Conservation (phyloP, 164 flowering plant genomes). For the grape (Vitis vinifera) region DNA sequence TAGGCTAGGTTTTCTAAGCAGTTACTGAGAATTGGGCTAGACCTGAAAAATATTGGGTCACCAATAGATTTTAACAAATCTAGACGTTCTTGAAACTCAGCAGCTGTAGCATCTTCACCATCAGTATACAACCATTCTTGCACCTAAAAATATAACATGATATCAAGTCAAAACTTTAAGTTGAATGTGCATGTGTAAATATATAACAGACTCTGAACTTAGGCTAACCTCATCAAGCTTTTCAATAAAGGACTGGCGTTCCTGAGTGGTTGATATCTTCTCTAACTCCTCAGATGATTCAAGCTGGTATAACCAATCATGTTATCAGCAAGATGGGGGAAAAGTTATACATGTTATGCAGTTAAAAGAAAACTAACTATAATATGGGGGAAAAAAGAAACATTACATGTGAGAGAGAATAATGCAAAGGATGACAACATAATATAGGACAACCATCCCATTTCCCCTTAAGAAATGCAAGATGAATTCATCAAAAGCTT, state of each 20-base stretch:
- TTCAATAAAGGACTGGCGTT: constrained; percentile 68
- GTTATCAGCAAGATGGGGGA: neutral
- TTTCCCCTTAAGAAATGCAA: neutral
- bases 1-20: too few species aligned
- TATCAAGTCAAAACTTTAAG: neutral
- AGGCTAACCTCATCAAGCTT: constrained; percentile 82
- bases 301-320: constrained; percentile 50
- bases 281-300: constrained; percentile 64
- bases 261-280: constrained; percentile 61
- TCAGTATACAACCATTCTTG: constrained; percentile 98
- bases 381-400: neutral
- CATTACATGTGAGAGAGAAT: neutral
- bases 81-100: constrained; percentile 70
- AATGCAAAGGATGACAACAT: neutral
- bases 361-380: too few species aligned
- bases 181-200: too few species aligned
- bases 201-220: too few species aligned
- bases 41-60: constrained; percentile 94
- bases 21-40: neutral
- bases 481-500: neutral
- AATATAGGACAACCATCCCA: neutral
- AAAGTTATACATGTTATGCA: too few species aligned
- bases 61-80: constrained; percentile 70
- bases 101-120: constrained; percentile 92
- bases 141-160: constrained; percentile 44